These are phyloP conservation scores for Puccinia horiana DNA, from an alignment of 1,284 basidiomycete species.

Conservation along the genomic window DNA sequence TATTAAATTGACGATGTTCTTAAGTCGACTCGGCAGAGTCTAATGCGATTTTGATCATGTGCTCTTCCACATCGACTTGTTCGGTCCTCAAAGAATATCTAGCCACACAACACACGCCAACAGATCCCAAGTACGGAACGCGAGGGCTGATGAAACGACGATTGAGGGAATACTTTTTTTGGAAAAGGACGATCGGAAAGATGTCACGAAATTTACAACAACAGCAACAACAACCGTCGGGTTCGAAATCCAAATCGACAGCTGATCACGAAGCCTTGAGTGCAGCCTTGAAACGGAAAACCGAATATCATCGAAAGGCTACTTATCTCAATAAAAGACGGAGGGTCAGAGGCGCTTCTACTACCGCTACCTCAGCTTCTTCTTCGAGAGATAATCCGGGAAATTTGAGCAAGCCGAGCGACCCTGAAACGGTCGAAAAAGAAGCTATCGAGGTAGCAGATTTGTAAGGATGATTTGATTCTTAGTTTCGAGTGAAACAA, in stretches of 20 bases:
- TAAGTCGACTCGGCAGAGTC: neutral
- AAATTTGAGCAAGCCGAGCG: constrained; percentile 51
- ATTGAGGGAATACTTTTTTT: constrained; percentile 73
- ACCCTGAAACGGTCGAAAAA: constrained; percentile 58
- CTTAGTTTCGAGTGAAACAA: neutral
- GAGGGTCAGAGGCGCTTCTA: constrained; percentile 25
- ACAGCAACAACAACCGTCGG: constrained; percentile 1
- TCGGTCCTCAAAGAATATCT: constrained; percentile 76
- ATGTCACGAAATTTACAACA: constrained; percentile 32
- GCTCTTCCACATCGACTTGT: constrained; percentile 76
- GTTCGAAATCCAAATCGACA: neutral
- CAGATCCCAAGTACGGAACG: constrained; percentile 27
- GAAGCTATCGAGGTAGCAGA: constrained; percentile 66
- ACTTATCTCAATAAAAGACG: constrained; percentile 50
- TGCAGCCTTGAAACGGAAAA: constrained; percentile 73
- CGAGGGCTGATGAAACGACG: constrained; percentile 73
- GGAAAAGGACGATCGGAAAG: constrained; percentile 70
- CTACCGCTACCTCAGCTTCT: constrained; percentile 10
- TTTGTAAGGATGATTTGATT: constrained; percentile 63
- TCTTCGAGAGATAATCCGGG: constrained; percentile 13
- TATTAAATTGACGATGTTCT: neutral
- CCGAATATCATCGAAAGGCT: constrained; percentile 62
- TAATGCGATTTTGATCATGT: constrained; percentile 80
- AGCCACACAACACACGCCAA: constrained; percentile 55
- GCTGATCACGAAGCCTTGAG: constrained; percentile 28